These are phyloP conservation scores for Acrodontium crateriforme DNA, from an alignment of 2,329 filamentous ascomycete species.

Conservation along the genomic window DNA sequence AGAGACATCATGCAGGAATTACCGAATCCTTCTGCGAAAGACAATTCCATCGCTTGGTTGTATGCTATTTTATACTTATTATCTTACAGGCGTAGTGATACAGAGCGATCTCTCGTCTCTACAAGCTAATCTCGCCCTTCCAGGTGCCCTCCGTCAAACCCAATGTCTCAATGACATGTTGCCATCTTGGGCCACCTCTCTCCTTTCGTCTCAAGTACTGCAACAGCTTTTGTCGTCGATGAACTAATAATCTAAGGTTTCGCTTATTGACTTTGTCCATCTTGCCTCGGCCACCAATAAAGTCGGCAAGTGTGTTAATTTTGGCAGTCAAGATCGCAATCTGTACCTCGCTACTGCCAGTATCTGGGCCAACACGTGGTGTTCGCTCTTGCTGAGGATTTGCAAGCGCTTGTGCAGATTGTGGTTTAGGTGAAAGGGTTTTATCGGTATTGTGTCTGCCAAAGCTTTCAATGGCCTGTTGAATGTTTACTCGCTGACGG, in stretches of 20 bases:
- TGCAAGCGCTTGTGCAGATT: conserved; percentile 30
- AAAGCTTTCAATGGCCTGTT: conserved; percentile 73
- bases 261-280: conserved; percentile 92
- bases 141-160: conserved; percentile 80
- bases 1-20: too few species aligned
- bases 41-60: too few species aligned
- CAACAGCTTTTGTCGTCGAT: conserved; percentile 77
- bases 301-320: conserved; percentile 67
- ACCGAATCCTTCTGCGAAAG: too few species aligned
- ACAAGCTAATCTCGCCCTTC: conserved; percentile 76
- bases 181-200: conserved; percentile 80
- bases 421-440: conserved; percentile 46
- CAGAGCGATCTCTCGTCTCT: conserved; percentile 24
- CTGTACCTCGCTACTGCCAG: conserved; percentile 93
- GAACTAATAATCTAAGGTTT: conserved; percentile 71
- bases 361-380: conserved; percentile 74
- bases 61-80: too few species aligned
- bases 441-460: conserved; percentile 81
- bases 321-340: conserved; percentile 89
- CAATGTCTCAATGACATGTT: conserved; percentile 67
- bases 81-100: too few species aligned
- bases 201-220: conserved; percentile 81
- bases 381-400: conserved; percentile 26
- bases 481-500: conserved; percentile 65
- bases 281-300: conserved; percentile 55